A percentile compares a stretch with the other conserved stretches of the same genome.
These are phyloP conservation scores for Trichopus zeylanicus DNA, from an alignment of 116 monocot species.

Conservation along the genomic window DNA sequence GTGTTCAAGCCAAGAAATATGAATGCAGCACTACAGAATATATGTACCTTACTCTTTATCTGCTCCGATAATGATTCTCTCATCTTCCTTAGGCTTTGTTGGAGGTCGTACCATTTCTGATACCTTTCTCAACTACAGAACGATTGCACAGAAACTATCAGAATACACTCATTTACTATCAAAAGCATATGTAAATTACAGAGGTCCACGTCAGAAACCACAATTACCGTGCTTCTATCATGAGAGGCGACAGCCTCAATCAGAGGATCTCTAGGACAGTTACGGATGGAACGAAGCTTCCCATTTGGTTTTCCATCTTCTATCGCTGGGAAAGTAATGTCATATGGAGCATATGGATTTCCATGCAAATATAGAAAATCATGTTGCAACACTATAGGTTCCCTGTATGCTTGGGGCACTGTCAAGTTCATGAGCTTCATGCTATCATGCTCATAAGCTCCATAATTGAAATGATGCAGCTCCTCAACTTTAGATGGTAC, in stretches of 20 bases:
- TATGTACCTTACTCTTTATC: slow-evolving; percentile 79
- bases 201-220: background rate
- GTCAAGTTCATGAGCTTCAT: slow-evolving; percentile 21
- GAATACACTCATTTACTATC: too few relatives aligned
- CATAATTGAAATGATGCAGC: slow-evolving; percentile 9
- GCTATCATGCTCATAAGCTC: slow-evolving; percentile 27
- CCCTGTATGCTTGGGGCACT: slow-evolving; percentile 15
- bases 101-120: slow-evolving; percentile 50
- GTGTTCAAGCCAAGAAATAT: background rate
- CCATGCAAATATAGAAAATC: slow-evolving; percentile 25
- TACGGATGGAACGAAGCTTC: slow-evolving; percentile 38
- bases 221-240: slow-evolving; percentile 75
- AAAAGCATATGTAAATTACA: too few relatives aligned
- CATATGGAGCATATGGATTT: slow-evolving; percentile 19
- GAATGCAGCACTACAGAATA: slow-evolving; percentile 4
- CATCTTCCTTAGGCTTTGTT: slow-evolving; percentile 37
- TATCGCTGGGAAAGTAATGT: slow-evolving; percentile 14
- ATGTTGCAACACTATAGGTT: slow-evolving; percentile 20
- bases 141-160: background rate
- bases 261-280: slow-evolving; percentile 67
- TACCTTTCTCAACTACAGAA: slow-evolving; percentile 83
- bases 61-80: slow-evolving; percentile 74
- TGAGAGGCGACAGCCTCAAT: slow-evolving; percentile 79
- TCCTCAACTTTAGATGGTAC: slow-evolving; percentile 16
- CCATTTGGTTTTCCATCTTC: slow-evolving; percentile 29